Evolutionary conservation across 2,329 filamentous ascomycete species (phyloP), one percentile per base, ranked within the genome.

Genomic region (Rutstroemia sp.): DNA sequence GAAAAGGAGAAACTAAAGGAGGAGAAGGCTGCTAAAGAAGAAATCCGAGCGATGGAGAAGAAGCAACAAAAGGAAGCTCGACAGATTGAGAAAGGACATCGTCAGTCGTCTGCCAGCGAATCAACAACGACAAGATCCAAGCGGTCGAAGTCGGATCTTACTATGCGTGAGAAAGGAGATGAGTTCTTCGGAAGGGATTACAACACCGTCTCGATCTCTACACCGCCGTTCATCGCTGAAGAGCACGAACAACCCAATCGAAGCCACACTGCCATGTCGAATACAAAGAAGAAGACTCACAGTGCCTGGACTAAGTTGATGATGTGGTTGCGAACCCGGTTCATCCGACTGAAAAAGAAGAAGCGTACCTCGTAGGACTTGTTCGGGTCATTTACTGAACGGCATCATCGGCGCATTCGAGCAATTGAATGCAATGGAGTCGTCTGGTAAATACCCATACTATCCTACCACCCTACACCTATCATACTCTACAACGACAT

Each of bases 241-340:
- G 53, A 55, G n/a, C 53, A 23, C 4, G 19, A 41, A 38, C 52
- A 46, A 44, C 41, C 44, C 10, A 30, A 39, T 12, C 25, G 50
- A 44, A 48, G 49, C 42, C 34, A 41, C 56, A 19, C 46, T 37
- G 19, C 54, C 8, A 49, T 34, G 49, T 59, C 57, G 21, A 52
- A 46, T 18, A 62, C 66, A 9, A 86, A 85, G 72, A 77, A 75
- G 62, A 82, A 79, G 71, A 86, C 82, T 1, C 79, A 80, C 59
- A 75, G 79, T 59, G 77, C 81, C 41, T 86, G 82, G 82, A 83
- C 79, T 7, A 77, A 76, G 21, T 85, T 86, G 63, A 74, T 86
- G 51, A 73, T 86, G 55, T 86, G 83, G 83, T 67, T 86, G 25
- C 74, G 82, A 58, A 86, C 82, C n/a, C 75, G 77, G 58, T 70